Evolutionary conservation across 2,329 filamentous ascomycete species (phyloP), one percentile per base, ranked within the genome.

Genomic region (Aspergillus felis): DNA sequence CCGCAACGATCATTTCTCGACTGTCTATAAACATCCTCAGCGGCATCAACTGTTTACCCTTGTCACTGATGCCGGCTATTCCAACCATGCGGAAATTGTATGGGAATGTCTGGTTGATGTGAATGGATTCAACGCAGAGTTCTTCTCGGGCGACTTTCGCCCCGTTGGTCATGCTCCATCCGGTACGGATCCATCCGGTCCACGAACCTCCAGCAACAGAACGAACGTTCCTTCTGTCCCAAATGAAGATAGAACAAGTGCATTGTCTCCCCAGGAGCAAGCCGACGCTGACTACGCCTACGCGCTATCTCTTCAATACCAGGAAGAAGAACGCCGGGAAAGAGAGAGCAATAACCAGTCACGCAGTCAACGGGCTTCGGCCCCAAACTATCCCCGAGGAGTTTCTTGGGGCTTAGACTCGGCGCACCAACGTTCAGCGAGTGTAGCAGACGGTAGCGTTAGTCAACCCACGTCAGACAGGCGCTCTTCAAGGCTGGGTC

Each of bases 1-100:
- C 78, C 86, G 94, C 27, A 99, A 99, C 67, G 93, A 99, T 69
- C 94, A 99, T 71, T 99, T 99, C 69, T 92, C 91, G 46, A 97
- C 93, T 0, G 74, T 99, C 0, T 96, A 96, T 74, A 91, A 92
- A 59, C 91, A 97, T 66, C 91, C 93, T 0, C 79, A 87, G 48
- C 91, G 87, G 0, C 81, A 85, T 44, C 83, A 90, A 63, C 81
- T 97, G 1, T 84, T 93, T 61, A 91, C 90, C 0, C 78, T 99
- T 3, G 92, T 99, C 14, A 97, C 94, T 0, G 94, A 99, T 70
- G 89, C 91, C 27, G 94, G 94, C 0, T 99, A 96, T 68, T 87
- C 89, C 10, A 84, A 82, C 9, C 91, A 97, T 65, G 88, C 92
- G 17, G 93, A 97, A 71, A 87, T 99, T 12, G 91, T 99, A 0